Evolutionary conservation across 805 yeast genomes (phyloP).

Genomic region (Spathaspora hagerdaliae): DNA sequence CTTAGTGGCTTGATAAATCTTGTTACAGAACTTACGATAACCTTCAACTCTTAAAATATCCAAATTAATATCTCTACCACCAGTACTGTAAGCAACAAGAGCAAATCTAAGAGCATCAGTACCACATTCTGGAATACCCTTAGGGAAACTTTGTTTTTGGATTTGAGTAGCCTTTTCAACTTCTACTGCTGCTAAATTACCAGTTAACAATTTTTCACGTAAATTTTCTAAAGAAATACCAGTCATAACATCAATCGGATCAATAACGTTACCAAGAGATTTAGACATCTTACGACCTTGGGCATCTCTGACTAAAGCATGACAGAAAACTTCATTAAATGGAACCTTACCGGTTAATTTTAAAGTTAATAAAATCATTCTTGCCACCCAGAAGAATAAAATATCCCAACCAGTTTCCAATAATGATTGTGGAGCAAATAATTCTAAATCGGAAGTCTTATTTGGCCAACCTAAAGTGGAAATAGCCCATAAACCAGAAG

Average conservation of each 20-base stretch:
- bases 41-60: conserved; percentile 97
- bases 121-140: conserved; percentile 99
- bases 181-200: conserved; percentile 89
- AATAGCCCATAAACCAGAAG: conserved; percentile 97
- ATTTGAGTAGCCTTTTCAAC: conserved; percentile 83
- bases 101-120: conserved; percentile 98
- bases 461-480: conserved; percentile 97
- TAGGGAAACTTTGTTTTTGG: conserved; percentile 85
- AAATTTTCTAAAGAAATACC: conserved; percentile 81
- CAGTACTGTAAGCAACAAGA: conserved; percentile 95
- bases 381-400: conserved; percentile 96
- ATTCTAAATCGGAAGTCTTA: conserved; percentile 64
- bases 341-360: conserved; percentile 90
- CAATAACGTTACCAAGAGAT: conserved; percentile 93
- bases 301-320: conserved; percentile 96
- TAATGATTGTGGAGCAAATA: conserved; percentile 87
- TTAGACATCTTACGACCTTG: conserved; percentile 99
- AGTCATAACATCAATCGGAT: conserved; percentile 88
- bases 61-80: conserved; percentile 96
- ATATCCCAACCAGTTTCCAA: conserved; percentile 99
- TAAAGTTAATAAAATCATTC: conserved; percentile 90
- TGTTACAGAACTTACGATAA: conserved; percentile 98
- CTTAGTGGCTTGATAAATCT: conserved; percentile 98
- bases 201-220: conserved; percentile 70
- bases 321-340: conserved; percentile 95